Evolutionary conservation across 2,329 filamentous ascomycete species (phyloP).

Genomic region (Fusarium sp.): DNA sequence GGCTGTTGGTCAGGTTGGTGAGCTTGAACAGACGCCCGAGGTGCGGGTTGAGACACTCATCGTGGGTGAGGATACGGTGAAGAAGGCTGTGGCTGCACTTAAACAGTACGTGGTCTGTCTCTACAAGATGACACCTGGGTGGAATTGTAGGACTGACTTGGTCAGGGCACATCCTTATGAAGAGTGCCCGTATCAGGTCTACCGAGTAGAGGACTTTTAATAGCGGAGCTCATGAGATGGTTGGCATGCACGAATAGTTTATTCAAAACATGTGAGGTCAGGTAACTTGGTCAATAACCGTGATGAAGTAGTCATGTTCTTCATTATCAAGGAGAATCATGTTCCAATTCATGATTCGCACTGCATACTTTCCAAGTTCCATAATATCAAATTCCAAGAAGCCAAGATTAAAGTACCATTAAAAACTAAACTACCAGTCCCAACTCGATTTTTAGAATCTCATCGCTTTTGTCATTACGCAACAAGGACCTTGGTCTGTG

Average conservation of each 20-base stretch:
- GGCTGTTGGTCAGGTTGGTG: constrained; percentile 65
- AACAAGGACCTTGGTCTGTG: constrained; percentile 38
- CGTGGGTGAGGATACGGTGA: constrained; percentile 64
- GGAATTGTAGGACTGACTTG: not conserved
- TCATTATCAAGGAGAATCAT: not conserved
- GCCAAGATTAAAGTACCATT: constrained; percentile 17
- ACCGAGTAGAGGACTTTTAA: constrained; percentile 41
- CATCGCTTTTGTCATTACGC: constrained; percentile 33
- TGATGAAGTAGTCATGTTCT: no score
- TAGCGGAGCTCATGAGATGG: no score
- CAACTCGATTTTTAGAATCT: not conserved
- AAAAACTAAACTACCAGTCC: not conserved
- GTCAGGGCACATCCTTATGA: constrained; percentile 46
- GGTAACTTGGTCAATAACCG: no score
- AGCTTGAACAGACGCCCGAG: constrained; percentile 68
- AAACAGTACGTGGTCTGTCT: constrained; percentile 61
- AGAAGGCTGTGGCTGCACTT: constrained; percentile 68
- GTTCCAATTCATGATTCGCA: not conserved
- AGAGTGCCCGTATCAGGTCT: constrained; percentile 40
- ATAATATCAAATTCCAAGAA: not conserved
- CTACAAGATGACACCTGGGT: accelerated
- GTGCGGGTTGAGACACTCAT: constrained; percentile 70
- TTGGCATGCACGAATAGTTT: no score
- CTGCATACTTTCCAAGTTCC: no score
- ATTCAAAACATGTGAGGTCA: not conserved